Evolutionary conservation across 2,329 filamentous ascomycete genomes (phyloP).

Genomic region (Alternaria infectoria): DNA sequence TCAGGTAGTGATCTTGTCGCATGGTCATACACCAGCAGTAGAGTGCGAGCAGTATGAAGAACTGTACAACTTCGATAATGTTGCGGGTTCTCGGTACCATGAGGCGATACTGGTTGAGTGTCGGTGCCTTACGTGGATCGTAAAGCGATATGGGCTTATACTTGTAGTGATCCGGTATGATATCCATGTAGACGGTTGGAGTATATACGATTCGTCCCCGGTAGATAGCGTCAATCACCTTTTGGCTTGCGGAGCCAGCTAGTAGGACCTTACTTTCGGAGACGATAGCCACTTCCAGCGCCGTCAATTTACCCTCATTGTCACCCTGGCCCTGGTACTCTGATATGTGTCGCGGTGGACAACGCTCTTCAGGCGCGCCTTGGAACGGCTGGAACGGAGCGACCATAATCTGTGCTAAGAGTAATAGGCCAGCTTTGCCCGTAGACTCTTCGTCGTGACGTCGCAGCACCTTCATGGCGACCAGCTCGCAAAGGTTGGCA

Average conservation of each 20-base stretch:
- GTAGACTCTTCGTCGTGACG: constrained; percentile 80
- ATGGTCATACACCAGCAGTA: constrained; percentile 77
- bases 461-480: constrained; percentile 78
- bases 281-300: constrained; percentile 82
- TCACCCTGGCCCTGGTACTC: constrained; percentile 55
- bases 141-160: constrained; percentile 81
- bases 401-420: constrained; percentile 79
- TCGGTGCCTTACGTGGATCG: constrained; percentile 74
- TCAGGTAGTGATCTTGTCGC: constrained; percentile 64
- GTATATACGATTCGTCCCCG: constrained; percentile 82
- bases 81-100: constrained; percentile 82
- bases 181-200: constrained; percentile 79
- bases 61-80: constrained; percentile 76
- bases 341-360: constrained; percentile 60
- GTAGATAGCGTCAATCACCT: constrained; percentile 83
- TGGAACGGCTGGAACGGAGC: constrained; percentile 87
- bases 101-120: constrained; percentile 84
- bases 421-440: constrained; percentile 71
- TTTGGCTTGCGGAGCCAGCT: constrained; percentile 78
- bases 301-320: constrained; percentile 69
- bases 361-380: constrained; percentile 73
- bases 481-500: constrained; percentile 78
- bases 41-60: constrained; percentile 69
- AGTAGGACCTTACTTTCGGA: constrained; percentile 82
- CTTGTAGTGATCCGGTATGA: constrained; percentile 86